These are phyloP conservation scores for Alopecurus myosuroides DNA, from an alignment of 176 grass and related monocot species.

Conservation along the genomic window DNA sequence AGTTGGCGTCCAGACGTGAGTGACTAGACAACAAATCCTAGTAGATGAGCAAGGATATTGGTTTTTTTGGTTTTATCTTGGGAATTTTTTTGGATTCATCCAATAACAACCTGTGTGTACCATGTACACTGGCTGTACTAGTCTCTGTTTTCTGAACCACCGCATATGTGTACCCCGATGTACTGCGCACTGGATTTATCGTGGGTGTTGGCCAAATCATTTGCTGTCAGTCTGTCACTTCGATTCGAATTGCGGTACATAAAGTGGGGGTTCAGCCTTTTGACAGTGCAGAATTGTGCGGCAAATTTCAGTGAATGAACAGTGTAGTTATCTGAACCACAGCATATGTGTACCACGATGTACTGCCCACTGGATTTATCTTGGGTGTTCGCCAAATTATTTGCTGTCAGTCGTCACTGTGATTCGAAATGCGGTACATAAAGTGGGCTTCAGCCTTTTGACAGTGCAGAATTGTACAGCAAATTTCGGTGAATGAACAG, in stretches of 20 bases:
- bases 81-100: constrained; percentile 27
- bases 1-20: not conserved
- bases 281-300: not conserved
- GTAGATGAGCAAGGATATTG: not conserved
- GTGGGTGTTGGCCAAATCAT: not conserved
- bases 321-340: not conserved
- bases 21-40: constrained; percentile 24
- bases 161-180: not conserved
- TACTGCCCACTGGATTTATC: not conserved
- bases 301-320: not conserved
- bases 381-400: not conserved
- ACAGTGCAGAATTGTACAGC: not conserved
- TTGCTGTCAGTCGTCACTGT: not conserved
- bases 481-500: not conserved
- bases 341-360: not conserved
- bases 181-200: not conserved
- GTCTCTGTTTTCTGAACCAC: not conserved
- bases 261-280: not conserved
- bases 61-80: not conserved
- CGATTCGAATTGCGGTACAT: not conserved
- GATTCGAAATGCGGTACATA: not conserved
- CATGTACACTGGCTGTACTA: not conserved
- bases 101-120: not conserved
- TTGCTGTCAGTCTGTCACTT: not conserved
- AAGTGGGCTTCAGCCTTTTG: not conserved